Evolutionary conservation across 148 eudicot genomes (phyloP).

Genomic region (Amaranthus hypochondriacus): DNA sequence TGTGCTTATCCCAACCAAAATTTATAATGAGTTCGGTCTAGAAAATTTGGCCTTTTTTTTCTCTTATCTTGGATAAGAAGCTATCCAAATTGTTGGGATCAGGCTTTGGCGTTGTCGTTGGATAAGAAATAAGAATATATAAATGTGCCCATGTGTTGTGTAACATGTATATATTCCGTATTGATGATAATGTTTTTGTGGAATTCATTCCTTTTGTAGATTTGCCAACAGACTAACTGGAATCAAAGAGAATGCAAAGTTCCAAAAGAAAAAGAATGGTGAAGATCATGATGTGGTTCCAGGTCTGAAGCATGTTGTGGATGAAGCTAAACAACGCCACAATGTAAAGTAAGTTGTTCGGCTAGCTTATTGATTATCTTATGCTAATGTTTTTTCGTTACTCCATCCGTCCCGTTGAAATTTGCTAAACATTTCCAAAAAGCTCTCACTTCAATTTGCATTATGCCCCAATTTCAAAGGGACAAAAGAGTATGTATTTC

Average conservation of each 20-base stretch:
- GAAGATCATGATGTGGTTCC: constrained; percentile 45
- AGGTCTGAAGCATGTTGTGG: constrained; percentile 70
- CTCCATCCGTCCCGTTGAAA: neutral
- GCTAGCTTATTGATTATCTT: neutral
- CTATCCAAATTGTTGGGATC: too few species aligned
- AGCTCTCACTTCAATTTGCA: too few species aligned
- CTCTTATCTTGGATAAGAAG: too few species aligned
- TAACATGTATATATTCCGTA: neutral
- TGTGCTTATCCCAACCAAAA: neutral
- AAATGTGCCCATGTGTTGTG: neutral
- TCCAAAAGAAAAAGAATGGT: constrained; percentile 65
- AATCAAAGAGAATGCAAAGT: constrained; percentile 81
- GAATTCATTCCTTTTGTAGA: constrained; percentile 32
- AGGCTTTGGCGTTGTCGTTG: neutral
- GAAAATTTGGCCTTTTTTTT: too few species aligned
- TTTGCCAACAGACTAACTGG: constrained; percentile 89
- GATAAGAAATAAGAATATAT: neutral
- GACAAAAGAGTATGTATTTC: neutral
- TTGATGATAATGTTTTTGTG: neutral
- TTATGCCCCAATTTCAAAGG: too few species aligned
- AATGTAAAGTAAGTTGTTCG: constrained; percentile 65
- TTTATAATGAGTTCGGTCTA: too few species aligned
- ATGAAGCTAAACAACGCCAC: constrained; percentile 68
- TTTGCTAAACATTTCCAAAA: too few species aligned
- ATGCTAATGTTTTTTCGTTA: neutral